Percentiles rank a stretch among this genome's conserved stretches.
Conservation (phyloP, 2,329 filamentous ascomycete genomes). For the Phoma sp. region DNA sequence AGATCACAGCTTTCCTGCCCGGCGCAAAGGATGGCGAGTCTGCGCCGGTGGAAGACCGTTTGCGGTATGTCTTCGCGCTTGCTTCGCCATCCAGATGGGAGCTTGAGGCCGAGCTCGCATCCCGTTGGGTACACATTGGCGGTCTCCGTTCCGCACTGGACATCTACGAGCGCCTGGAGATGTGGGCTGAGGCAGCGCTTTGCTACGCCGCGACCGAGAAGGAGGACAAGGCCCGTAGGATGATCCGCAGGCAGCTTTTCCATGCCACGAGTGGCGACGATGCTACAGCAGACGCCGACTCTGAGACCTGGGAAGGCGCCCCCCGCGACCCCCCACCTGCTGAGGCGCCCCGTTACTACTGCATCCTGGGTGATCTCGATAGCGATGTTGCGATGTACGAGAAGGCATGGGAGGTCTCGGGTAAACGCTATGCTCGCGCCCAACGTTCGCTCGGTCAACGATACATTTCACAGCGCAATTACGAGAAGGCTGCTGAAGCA, state of each 20-base stretch:
- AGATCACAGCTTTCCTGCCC: slow-evolving; percentile 81
- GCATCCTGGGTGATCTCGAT: slow-evolving; percentile 91
- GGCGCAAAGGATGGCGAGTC: slow-evolving; percentile 76
- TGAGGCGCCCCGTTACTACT: slow-evolving; percentile 87
- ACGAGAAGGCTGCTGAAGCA: slow-evolving; percentile 72
- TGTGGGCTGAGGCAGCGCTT: slow-evolving; percentile 94
- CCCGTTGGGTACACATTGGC: slow-evolving; percentile 88
- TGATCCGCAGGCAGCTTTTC: slow-evolving; percentile 82
- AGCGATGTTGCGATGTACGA: slow-evolving; percentile 76
- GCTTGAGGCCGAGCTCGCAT: slow-evolving; percentile 88
- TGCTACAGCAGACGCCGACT: slow-evolving; percentile 49
- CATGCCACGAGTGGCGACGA: slow-evolving; percentile 61
- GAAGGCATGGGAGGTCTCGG: slow-evolving; percentile 86
- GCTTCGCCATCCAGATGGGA: slow-evolving; percentile 90
- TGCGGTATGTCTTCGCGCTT: slow-evolving; percentile 84
- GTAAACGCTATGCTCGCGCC: slow-evolving; percentile 79
- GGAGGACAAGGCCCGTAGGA: slow-evolving; percentile 79
- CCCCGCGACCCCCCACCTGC: slow-evolving; percentile 74
- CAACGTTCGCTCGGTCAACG: slow-evolving; percentile 85
- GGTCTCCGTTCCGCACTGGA: slow-evolving; percentile 89
- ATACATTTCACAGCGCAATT: slow-evolving; percentile 71
- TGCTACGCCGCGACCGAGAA: slow-evolving; percentile 81
- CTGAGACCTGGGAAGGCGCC: slow-evolving; percentile 67
- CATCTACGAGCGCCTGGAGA: slow-evolving; percentile 89
- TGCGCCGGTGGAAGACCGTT: slow-evolving; percentile 74